Conservation (phyloP, 495 filamentous ascomycete genomes). For the Parathielavia appendiculata region DNA sequence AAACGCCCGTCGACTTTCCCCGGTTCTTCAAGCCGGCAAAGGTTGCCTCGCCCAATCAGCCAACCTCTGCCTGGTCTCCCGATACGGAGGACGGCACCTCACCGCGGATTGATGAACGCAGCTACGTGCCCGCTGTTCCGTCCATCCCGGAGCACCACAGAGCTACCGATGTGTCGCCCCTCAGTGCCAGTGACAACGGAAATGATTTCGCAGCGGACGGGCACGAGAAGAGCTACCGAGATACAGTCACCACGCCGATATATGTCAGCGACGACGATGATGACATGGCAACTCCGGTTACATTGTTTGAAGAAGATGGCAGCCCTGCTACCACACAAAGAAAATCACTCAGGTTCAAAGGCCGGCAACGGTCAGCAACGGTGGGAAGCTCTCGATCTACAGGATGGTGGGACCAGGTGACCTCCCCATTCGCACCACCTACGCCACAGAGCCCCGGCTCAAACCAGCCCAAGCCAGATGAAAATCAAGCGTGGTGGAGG, state of each 20-base stretch:
- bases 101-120: constrained; percentile 16
- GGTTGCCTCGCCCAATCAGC: constrained; percentile 39
- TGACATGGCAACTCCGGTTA: constrained; percentile 38
- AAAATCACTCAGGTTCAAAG: constrained; percentile 33
- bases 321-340: constrained; percentile 27
- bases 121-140: constrained; percentile 58
- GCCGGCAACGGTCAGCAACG: constrained; percentile 27
- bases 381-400: constrained; percentile 55
- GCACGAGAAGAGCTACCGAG: constrained; percentile 1
- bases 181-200: not conserved
- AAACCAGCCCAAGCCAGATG: constrained; percentile 4
- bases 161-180: not conserved
- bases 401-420: constrained; percentile 87
- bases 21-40: constrained; percentile 33
- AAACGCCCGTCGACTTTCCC: constrained; percentile 36
- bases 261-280: constrained; percentile 31
- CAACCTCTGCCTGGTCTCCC: constrained; percentile 59
- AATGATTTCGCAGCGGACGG: not conserved
- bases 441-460: constrained; percentile 7
- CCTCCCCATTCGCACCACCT: constrained; percentile 59
- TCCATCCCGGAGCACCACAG: constrained; percentile 31
- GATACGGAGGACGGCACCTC: constrained; percentile 33
- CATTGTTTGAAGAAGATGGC: constrained; percentile 48
- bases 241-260: constrained; percentile 20
- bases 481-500: constrained; percentile 34